A percentile compares a stretch with the other conserved stretches of the same genome.
Evolutionary conservation across 139 green algal genomes (phyloP).

Genomic region (Pleodorina starrii): DNA sequence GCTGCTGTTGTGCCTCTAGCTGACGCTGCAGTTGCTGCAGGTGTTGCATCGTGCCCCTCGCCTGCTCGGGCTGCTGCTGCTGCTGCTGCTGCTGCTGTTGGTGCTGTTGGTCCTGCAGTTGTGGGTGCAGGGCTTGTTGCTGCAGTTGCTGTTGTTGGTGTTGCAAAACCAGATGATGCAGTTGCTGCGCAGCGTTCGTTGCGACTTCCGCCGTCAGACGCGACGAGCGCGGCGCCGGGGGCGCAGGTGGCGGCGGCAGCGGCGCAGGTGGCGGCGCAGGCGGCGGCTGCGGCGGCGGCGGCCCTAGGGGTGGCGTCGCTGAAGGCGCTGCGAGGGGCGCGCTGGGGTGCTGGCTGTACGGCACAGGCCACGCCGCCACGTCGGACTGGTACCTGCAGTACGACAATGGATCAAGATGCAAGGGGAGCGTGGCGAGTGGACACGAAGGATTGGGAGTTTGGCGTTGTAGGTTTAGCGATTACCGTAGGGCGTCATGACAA

Average conservation of each 20-base stretch:
- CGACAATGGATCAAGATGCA: too few relatives aligned
- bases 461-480: too few relatives aligned
- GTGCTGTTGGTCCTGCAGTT: neutral
- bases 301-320: neutral
- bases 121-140: neutral
- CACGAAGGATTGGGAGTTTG: too few relatives aligned
- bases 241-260: neutral
- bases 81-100: neutral
- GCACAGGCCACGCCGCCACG: constrained; percentile 16
- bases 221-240: neutral
- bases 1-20: constrained; percentile 21
- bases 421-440: too few relatives aligned
- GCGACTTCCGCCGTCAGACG: neutral
- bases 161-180: neutral
- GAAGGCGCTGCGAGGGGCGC: neutral
- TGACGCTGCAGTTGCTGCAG: constrained; percentile 38
- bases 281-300: neutral
- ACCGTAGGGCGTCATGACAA: too few relatives aligned
- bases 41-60: constrained; percentile 19
- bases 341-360: neutral
- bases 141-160: neutral
- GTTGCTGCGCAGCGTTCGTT: neutral
- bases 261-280: neutral
- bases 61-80: neutral
- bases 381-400: neutral